Evolutionary conservation across 2,329 filamentous ascomycete genomes (phyloP), one percentile per base, ranked within the genome.

Genomic region (Talaromyces sp.): DNA sequence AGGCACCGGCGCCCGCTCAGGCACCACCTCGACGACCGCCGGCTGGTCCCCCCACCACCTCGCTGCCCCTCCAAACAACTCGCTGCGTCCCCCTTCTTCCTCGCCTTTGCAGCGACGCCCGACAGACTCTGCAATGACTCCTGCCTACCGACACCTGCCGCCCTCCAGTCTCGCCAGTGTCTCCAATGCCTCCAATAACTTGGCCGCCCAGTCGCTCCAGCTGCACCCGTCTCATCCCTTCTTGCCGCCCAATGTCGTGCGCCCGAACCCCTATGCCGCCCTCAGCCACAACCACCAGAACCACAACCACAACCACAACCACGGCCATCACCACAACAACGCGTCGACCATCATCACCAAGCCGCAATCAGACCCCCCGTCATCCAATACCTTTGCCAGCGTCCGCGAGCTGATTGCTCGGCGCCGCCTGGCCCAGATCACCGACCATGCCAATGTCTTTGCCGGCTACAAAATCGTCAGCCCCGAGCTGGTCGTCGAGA

Each of bases 401-500:
- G 73, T 76, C 52, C 71, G 74, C 57, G 74, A 76, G 64, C 68
- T 76, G 58, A 74, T 75, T 58, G 73, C 75, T 64, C 76, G 75
- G 27, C 74, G 75, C 27, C 73, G 75, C 38, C 65, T 78, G 63
- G 73, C 70, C 53, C 75, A 77, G 62, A 78, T 78, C 61, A 77
- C 75, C 66, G 75, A 78, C 62, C 76, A 78, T 70, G 75, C 75
- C 67, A 78, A 78, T 69, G 69, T 75, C 27, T 75, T 76, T 60
- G 75, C 75, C 59, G 75, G 75, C 51, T 77, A 78, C 62, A 76
- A 68, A 52, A 77, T 78, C 63, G 75, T 77, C 60, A 71, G 74
- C 62, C 73, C 76, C 55, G 75, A 78, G 66, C 68, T 77, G 70
- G 75, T 77, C 57, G 75, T 77, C 53, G 75, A 78, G 60, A 75